Evolutionary conservation across 441 rosid species (phyloP), one percentile per base, ranked within the genome.

Genomic region (Lepidium campestre): DNA sequence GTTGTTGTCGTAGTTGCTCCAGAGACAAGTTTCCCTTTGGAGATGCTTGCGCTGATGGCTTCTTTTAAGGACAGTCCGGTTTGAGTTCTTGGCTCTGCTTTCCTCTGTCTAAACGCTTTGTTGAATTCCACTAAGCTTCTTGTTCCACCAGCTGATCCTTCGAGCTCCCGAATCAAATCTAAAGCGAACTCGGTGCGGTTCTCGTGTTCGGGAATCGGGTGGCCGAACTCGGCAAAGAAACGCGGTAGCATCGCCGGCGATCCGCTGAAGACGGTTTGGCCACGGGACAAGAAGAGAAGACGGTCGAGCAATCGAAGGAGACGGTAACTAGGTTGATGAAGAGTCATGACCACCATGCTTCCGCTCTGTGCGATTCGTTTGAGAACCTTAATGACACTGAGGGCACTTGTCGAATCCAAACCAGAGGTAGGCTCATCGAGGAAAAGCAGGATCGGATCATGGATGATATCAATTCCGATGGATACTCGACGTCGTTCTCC

Each of bases 1-100:
- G 29, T 55, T 7, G 23, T 44, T 1, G 66, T 52, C 0, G 50
- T 42, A 0, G 74, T 67, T 3, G 90, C 88, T 2, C 97, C 97
- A 0, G 97, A 83, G 10, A 88, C 97, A 13, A 92, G 72, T 39
- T 92, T 92, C 5, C 98, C 98, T 39, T 84, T 72, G 0, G 96
- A 93, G 15, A 93, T 86, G 54, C 96, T 85, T 23, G 91, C 94
- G 44, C 88, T 85, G 4, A 93, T 90, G 5, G 94, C 96, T 76
- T 90, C 97, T 77, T 88, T 93, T 0, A 93, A 65, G 1, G 98
- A 89, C 14, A 88, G 39, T 0, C 57, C 68, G 0, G 71, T 75
- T 44, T 13, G 76, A 22, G 53, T 55, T 49, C 67, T 15, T 53
- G 45, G 31, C 72, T 81, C 82, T 86, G 71, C 67, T 63, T 75